Base-by-base conservation (phyloP, 2,329 filamentous ascomycete genomes). In the Aspergillus luchuensis region DNA sequence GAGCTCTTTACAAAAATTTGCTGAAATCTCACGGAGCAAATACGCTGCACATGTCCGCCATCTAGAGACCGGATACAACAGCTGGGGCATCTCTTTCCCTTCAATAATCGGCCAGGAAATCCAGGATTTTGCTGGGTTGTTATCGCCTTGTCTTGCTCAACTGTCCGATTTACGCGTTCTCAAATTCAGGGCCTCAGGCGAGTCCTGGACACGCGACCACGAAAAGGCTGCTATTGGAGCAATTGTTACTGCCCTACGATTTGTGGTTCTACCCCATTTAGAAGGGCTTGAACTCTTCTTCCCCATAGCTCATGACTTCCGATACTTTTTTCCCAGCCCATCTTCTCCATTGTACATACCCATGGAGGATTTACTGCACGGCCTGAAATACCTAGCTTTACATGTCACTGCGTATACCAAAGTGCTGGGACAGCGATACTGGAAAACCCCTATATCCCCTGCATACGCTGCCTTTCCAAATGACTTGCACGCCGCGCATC, bases 121-220 rank as follows among this genome's bases (percentile, higher is more conserved):
- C 4, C 45, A 48, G 45, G 45, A 48, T 28, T 19, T 48, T 48
- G 45, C 45, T 19, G 45, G 45, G 19, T 25, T 48, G 13, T 21
- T 48, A 5, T 48, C 45, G 45, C 45, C 45, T 48, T 48, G 45
- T 48, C 45, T 48, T 48, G 45, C 45, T n/a, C 45, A 19, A 48
- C 45, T 48, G 4, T 13, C 21, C 7, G 25, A 15, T 48, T 48
- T 48, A n/a, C 45, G 45, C 45, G 8, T 48, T 48, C 17, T 48
- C 0, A 28, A 25, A 48, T n/a, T 48, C 21, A 13, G 45, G 11
- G 45, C 45, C 8, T 48, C 45, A 3, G 4, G 21, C 45, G 0
- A 28, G 21, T 48, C 17, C 19, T 48, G 5, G 45, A n/a, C 11
- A 48, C 45, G 45, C 45, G 45, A 48, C 4, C 17, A n/a, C 21